Evolutionary conservation across 768 basidiomycete genomes (phyloP).

Genomic region (Tricholoma flavovirens): DNA sequence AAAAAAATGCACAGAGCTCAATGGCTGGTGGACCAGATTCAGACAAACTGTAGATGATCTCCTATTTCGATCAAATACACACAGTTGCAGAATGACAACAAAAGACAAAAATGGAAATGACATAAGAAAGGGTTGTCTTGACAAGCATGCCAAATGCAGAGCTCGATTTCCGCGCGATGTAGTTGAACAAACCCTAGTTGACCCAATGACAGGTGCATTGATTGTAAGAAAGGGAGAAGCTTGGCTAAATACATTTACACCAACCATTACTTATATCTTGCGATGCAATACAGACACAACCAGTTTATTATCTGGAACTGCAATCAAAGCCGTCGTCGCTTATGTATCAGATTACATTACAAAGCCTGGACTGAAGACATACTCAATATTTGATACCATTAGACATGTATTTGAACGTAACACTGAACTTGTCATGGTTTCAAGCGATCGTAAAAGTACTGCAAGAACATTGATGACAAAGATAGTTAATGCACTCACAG

Average conservation of each 20-base stretch:
- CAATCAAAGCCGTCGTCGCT: too few species aligned
- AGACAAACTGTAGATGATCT: not conserved
- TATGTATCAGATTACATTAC: conserved; percentile 21
- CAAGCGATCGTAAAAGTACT: not conserved
- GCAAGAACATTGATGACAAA: not conserved
- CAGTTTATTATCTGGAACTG: conserved; percentile 25
- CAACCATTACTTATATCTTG: not conserved
- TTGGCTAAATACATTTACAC: too few species aligned
- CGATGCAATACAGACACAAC: conserved; percentile 17
- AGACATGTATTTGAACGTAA: conserved; percentile 15
- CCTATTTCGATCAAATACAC: not conserved
- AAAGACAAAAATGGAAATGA: not conserved
- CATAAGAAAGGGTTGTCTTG: not conserved
- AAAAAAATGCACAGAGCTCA: too few species aligned
- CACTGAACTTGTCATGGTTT: conserved; percentile 11
- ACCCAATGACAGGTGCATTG: too few species aligned
- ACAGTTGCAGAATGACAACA: not conserved
- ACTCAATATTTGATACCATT: conserved; percentile 30
- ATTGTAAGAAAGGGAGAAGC: too few species aligned
- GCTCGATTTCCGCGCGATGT: too few species aligned
- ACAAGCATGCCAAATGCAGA: not conserved
- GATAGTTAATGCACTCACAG: too few species aligned
- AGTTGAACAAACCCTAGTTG: too few species aligned
- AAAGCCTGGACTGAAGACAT: not conserved
- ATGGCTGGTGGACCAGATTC: too few species aligned